Evolutionary conservation across 1,139 yeast species (phyloP).

Genomic region (Protomyces macrosporus): DNA sequence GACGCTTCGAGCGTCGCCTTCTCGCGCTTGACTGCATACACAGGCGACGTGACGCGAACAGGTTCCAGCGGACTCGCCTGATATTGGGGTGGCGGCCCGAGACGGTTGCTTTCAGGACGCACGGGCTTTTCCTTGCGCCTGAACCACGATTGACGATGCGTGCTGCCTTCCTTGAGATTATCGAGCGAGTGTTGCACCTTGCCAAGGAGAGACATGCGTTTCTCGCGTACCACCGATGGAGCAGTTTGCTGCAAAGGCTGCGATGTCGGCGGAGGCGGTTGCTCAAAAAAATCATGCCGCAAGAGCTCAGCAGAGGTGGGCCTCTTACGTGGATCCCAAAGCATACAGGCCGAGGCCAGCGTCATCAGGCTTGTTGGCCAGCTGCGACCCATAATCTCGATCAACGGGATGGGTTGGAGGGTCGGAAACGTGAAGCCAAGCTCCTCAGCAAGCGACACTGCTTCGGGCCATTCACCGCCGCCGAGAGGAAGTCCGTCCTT

Average conservation of each 20-base stretch:
- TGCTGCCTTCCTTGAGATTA: not conserved
- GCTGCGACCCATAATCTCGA: conserved; percentile 4
- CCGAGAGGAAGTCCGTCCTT: conserved; percentile 57
- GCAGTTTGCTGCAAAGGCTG: no score
- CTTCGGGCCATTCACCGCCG: conserved; percentile 72
- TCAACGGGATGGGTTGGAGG: conserved; percentile 37
- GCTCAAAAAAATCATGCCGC: conserved; percentile 9
- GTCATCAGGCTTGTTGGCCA: conserved; percentile 22
- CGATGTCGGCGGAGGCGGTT: not conserved
- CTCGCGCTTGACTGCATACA: not conserved
- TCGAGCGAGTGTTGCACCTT: not conserved
- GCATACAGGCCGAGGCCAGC: not conserved
- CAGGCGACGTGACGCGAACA: not conserved
- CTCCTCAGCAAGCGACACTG: conserved; percentile 62
- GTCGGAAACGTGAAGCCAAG: conserved; percentile 65
- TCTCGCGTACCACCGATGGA: not conserved
- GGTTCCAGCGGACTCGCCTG: not conserved
- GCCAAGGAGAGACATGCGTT: not conserved
- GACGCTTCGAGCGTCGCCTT: not conserved
- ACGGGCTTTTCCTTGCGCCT: not conserved
- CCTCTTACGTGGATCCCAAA: conserved; percentile 13
- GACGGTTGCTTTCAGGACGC: not conserved
- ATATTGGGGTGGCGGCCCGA: not conserved
- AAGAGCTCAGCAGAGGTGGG: conserved; percentile 8
- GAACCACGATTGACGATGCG: conserved; percentile 1